These are phyloP conservation scores for Grosmannia huntii DNA, from an alignment of 2,329 filamentous ascomycete species.

Conservation along the genomic window DNA sequence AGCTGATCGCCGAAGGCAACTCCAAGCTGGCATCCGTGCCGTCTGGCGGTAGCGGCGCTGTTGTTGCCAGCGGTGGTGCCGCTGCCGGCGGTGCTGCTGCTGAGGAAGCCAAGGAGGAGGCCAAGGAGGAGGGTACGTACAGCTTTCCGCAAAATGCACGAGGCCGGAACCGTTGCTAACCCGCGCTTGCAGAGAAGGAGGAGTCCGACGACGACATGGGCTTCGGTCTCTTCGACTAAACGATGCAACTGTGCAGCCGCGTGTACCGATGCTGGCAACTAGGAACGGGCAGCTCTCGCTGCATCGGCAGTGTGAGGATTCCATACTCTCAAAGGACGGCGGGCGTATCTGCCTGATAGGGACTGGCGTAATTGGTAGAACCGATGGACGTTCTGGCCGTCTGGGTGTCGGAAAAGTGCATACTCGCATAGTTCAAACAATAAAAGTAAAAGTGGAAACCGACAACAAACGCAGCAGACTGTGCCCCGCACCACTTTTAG, in stretches of 20 bases:
- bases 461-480: background rate
- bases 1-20: slow-evolving; percentile 80
- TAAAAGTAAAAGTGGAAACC: slow-evolving; percentile 9
- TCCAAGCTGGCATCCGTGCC: slow-evolving; percentile 96
- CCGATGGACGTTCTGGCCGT: background rate
- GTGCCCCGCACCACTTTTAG: too few species aligned
- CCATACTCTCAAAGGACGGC: background rate
- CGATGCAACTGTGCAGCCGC: slow-evolving; percentile 1
- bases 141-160: background rate
- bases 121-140: slow-evolving; percentile 12
- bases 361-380: slow-evolving; percentile 5
- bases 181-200: slow-evolving; percentile 38
- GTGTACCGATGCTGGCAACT: background rate
- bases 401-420: slow-evolving; percentile 4
- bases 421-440: slow-evolving; percentile 5
- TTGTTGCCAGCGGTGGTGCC: slow-evolving; percentile 52
- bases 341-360: background rate
- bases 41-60: slow-evolving; percentile 68
- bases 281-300: background rate
- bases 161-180: background rate
- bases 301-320: background rate
- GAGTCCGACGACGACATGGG: slow-evolving; percentile 67
- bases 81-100: slow-evolving; percentile 35
- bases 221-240: slow-evolving; percentile 52
- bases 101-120: slow-evolving; percentile 13